phyloP scores from a whole-genome alignment of 495 filamentous ascomycete species.

The Penicillium argentinense region DNA sequence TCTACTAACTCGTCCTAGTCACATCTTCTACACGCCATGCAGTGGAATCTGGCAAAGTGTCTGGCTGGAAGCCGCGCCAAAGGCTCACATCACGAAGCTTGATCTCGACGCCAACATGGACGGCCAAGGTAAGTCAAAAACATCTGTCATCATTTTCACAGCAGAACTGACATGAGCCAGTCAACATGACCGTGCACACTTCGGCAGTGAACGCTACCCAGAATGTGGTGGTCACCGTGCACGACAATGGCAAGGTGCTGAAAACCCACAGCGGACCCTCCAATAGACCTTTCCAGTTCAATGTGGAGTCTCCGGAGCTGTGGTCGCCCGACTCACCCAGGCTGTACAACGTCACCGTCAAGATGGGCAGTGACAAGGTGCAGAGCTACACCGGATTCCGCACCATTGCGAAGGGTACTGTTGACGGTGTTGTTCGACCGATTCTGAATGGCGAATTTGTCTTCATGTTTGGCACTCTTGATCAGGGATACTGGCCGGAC shows the following conservation, averaged over 20 bases:
- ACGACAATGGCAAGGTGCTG: slow-evolving; percentile 41
- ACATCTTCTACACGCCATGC: slow-evolving; percentile 71
- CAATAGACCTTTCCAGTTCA: slow-evolving; percentile 51
- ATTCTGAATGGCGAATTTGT: slow-evolving; percentile 63
- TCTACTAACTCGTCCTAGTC: too few relatives aligned
- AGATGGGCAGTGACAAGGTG: slow-evolving; percentile 53
- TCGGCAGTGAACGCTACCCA: slow-evolving; percentile 23
- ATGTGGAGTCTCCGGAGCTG: slow-evolving; percentile 47
- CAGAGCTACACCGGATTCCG: slow-evolving; percentile 68
- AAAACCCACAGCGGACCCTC: slow-evolving; percentile 39
- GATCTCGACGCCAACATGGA: slow-evolving; percentile 59
- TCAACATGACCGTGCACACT: slow-evolving; percentile 50
- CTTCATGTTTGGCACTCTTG: slow-evolving; percentile 66
- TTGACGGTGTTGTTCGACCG: slow-evolving; percentile 60
- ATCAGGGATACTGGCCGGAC: slow-evolving; percentile 72
- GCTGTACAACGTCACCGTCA: slow-evolving; percentile 62
- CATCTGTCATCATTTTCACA: background rate
- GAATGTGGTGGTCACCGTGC: slow-evolving; percentile 43
- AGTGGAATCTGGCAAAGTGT: slow-evolving; percentile 71
- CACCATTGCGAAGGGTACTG: slow-evolving; percentile 51
- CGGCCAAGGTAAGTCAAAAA: slow-evolving; percentile 52
- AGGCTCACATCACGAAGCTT: slow-evolving; percentile 53
- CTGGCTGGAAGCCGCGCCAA: slow-evolving; percentile 62
- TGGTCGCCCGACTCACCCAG: slow-evolving; percentile 63
- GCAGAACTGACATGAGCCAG: slow-evolving; percentile 30